Base-by-base conservation (phyloP, 192 early-diverging fungal genomes). In the Podila epigama region DNA sequence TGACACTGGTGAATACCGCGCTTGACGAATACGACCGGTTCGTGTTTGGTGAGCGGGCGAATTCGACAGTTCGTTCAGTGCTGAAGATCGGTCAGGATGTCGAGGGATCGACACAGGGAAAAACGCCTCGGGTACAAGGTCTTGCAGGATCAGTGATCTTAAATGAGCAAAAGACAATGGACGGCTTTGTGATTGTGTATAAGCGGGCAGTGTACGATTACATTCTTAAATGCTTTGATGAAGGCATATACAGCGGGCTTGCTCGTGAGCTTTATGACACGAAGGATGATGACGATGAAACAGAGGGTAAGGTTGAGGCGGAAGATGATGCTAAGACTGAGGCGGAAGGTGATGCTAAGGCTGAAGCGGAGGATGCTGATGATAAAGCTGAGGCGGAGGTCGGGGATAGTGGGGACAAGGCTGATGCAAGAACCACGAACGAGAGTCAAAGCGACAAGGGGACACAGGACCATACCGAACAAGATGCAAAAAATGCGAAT, bases 171-270 rank as follows among this genome's bases (percentile, higher is more conserved):
- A 68, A 68, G 51, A 77, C 63, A 16, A 68, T 77, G 66, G 73
- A 77, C 34, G 73, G 66, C 8, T 77, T 77, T 36, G 33, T 68
- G 50, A 60, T 77, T 1, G 73, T 77, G 3, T 77, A 77, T 28
- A 77, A 68, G 50, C 73, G 73, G 13, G 73, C 73, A 20, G 73
- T 68, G 1, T 66, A 77, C 37, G 73, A 77, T 8, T 77, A 77
- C n/a, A 77, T 77, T 27, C 57, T 77, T 20, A 77, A 68, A 20
- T 83, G 81, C 56, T 83, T 75, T 51, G 70, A 75, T 52, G 81
- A 83, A 27, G 81, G 81, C 25, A 75, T 83, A 37, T 83, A 83
- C 51, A 77, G 81, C 12, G 81, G 81, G 22, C 57, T 79, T 2
- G 62, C 68, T 20, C 51, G 44, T 35, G 54, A 48, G 5, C 44